Evolutionary conservation across 495 filamentous ascomycete genomes (phyloP).

Genomic region (Tuber magnatum): DNA sequence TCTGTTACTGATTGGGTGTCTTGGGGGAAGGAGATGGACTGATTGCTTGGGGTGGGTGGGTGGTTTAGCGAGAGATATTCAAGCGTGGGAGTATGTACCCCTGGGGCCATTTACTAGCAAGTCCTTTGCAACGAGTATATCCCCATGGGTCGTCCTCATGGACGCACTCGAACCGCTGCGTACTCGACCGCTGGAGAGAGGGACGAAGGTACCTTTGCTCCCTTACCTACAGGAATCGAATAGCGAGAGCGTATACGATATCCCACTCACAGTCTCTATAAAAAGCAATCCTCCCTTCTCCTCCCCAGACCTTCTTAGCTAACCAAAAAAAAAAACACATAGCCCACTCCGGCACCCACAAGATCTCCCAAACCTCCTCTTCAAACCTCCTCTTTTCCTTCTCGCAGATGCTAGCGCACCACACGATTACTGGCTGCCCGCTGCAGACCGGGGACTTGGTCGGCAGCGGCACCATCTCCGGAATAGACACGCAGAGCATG

Average conservation of each 20-base stretch:
- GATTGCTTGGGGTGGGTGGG: not conserved
- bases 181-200: slow-evolving; percentile 27
- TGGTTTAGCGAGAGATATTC: slow-evolving; percentile 72
- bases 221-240: slow-evolving; percentile 50
- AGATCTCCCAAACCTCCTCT: slow-evolving; percentile 58
- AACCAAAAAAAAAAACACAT: slow-evolving; percentile 9
- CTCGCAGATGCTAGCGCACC: slow-evolving; percentile 90
- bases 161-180: slow-evolving; percentile 74
- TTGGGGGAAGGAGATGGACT: slow-evolving; percentile 41
- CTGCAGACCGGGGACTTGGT: slow-evolving; percentile 75
- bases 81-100: slow-evolving; percentile 83
- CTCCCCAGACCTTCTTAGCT: slow-evolving; percentile 7
- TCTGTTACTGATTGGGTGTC: not conserved
- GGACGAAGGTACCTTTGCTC: slow-evolving; percentile 10
- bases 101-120: slow-evolving; percentile 84
- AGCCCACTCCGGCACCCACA: slow-evolving; percentile 58
- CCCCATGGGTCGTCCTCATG: slow-evolving; percentile 77
- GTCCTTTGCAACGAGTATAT: slow-evolving; percentile 87
- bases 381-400: slow-evolving; percentile 82
- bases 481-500: slow-evolving; percentile 52
- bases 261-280: slow-evolving; percentile 66
- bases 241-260: slow-evolving; percentile 61
- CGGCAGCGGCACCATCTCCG: slow-evolving; percentile 85
- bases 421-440: slow-evolving; percentile 77
- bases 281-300: slow-evolving; percentile 46